A percentile compares a stretch with the other conserved stretches of the same genome.
Conservation (phyloP, 805 yeast species). For the Candida verbasci region DNA sequence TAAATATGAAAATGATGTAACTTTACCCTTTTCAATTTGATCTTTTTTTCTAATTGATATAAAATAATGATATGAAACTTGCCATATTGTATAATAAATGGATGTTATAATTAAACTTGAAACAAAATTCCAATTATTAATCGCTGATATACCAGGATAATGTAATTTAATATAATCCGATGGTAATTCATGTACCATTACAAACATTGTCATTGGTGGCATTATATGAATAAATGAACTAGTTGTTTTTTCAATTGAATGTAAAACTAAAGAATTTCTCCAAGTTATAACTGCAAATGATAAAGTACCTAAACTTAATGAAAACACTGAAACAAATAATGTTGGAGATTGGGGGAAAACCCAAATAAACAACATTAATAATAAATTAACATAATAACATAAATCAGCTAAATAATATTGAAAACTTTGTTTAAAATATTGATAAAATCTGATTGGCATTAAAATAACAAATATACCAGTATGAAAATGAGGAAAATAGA, state of each 20-base stretch:
- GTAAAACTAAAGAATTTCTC: constrained; percentile 91
- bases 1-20: constrained; percentile 82
- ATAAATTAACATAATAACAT: constrained; percentile 82
- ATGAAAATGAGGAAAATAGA: constrained; percentile 71
- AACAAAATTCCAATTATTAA: constrained; percentile 63
- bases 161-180: constrained; percentile 48
- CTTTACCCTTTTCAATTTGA: constrained; percentile 79
- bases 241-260: constrained; percentile 88
- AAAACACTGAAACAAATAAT: constrained; percentile 77
- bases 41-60: constrained; percentile 77
- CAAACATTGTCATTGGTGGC: constrained; percentile 87
- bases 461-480: constrained; percentile 55
- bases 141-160: constrained; percentile 76
- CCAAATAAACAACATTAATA: constrained; percentile 76
- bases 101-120: constrained; percentile 76
- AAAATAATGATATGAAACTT: constrained; percentile 82
- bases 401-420: constrained; percentile 90
- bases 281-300: constrained; percentile 94
- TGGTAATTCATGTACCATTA: constrained; percentile 74
- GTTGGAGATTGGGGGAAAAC: constrained; percentile 67
- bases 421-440: constrained; percentile 72
- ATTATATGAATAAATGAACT: constrained; percentile 84
- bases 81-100: constrained; percentile 84
- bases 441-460: constrained; percentile 81
- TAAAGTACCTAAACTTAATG: constrained; percentile 83